Conservation (phyloP, 2,329 filamentous ascomycete species). For the Xylariaceae sp. region DNA sequence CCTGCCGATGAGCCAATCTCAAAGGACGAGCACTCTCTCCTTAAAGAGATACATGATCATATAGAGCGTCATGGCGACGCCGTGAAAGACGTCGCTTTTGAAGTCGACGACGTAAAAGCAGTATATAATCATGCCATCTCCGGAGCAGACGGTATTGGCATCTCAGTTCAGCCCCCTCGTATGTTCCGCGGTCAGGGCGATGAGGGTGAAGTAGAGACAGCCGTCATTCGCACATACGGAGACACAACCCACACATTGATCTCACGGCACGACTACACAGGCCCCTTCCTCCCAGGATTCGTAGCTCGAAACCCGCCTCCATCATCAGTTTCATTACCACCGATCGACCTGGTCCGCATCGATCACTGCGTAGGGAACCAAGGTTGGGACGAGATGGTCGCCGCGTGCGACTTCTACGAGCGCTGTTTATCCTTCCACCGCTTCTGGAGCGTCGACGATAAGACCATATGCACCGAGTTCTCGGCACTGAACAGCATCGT, state of each 20-base stretch:
- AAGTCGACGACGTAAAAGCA: conserved; percentile 81
- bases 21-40: conserved; percentile 58
- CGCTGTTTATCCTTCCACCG: conserved; percentile 87
- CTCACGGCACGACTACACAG: conserved; percentile 65
- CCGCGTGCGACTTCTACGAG: conserved; percentile 72
- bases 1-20: conserved; percentile 58
- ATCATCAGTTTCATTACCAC: conserved; percentile 49
- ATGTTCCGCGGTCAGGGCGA: conserved; percentile 49
- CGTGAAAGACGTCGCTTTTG: conserved; percentile 92
- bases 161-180: conserved; percentile 59
- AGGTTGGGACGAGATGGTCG: conserved; percentile 83
- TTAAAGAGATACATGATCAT: conserved; percentile 76
- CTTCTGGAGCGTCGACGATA: conserved; percentile 96
- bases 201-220: conserved; percentile 64
- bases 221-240: conserved; percentile 86
- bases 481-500: conserved; percentile 84
- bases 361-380: conserved; percentile 98
- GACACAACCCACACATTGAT: conserved; percentile 94
- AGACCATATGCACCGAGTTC: conserved; percentile 88
- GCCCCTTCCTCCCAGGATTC: conserved; percentile 81
- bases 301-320: conserved; percentile 46
- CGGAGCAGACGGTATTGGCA: conserved; percentile 45
- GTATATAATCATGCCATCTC: conserved; percentile 73
- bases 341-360: conserved; percentile 67
- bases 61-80: conserved; percentile 86